A percentile compares a stretch with the other conserved stretches of the same genome.
Conservation (phyloP, 768 basidiomycete genomes). For the Naganishia vaughanmartiniae region DNA sequence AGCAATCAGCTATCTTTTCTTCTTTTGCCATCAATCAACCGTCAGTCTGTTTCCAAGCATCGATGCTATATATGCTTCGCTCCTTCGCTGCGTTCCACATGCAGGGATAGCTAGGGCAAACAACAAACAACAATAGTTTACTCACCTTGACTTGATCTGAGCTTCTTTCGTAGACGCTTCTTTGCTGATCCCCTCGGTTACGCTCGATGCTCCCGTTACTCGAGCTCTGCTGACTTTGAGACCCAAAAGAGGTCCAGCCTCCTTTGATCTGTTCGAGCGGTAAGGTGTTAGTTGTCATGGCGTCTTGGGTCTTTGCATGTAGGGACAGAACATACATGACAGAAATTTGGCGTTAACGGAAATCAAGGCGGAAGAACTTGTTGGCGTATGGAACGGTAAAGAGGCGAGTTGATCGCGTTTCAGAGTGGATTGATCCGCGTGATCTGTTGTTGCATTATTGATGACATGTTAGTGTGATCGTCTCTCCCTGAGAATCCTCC, state of each 20-base stretch:
- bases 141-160: not conserved
- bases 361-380: too few species aligned
- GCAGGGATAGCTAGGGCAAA: not conserved
- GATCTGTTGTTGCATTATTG: not conserved
- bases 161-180: not conserved
- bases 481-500: not conserved
- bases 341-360: too few species aligned
- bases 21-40: not conserved
- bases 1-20: not conserved
- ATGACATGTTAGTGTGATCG: too few species aligned
- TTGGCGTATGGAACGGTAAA: not conserved
- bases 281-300: not conserved
- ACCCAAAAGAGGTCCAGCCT: not conserved
- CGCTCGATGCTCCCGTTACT: not conserved
- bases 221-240: not conserved
- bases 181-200: conserved; percentile 9
- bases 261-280: conserved; percentile 4
- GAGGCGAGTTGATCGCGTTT: conserved; percentile 18
- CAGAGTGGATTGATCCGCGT: not conserved
- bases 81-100: not conserved
- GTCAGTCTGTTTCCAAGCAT: too few species aligned
- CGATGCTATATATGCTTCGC: not conserved
- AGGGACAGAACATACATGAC: not conserved
- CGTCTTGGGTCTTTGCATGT: not conserved
- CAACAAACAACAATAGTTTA: not conserved